phyloP scores from a whole-genome alignment of 495 filamentous ascomycete genomes.

The Lophiotrema nucula region DNA sequence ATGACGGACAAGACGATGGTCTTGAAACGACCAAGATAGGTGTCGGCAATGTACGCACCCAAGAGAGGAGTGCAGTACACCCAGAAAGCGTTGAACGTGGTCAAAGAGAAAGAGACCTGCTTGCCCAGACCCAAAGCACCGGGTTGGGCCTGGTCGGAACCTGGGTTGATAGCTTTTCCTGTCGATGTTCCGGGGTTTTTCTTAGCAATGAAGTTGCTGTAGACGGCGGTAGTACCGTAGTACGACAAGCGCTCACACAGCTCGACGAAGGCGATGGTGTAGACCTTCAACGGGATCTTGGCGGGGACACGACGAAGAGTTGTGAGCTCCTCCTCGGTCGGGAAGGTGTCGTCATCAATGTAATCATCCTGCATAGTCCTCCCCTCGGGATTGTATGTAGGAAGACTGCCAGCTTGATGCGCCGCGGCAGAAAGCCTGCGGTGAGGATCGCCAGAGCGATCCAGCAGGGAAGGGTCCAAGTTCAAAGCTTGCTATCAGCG shows the following conservation, averaged over 20 bases:
- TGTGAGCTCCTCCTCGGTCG: slow-evolving; percentile 52
- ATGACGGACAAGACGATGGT: slow-evolving; percentile 61
- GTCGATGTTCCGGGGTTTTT: slow-evolving; percentile 61
- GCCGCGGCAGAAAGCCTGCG: neutral
- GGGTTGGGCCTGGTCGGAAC: slow-evolving; percentile 48
- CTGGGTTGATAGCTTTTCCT: slow-evolving; percentile 47
- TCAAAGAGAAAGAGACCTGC: slow-evolving; percentile 62
- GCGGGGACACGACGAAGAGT: slow-evolving; percentile 64
- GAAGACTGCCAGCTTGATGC: neutral
- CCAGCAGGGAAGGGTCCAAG: slow-evolving; percentile 1
- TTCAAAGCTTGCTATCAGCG: neutral
- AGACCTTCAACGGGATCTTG: slow-evolving; percentile 62
- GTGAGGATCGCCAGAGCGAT: slow-evolving; percentile 8
- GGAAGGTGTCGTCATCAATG: slow-evolving; percentile 34
- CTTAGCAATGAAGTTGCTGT: slow-evolving; percentile 68
- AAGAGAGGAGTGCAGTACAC: slow-evolving; percentile 67
- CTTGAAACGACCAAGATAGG: slow-evolving; percentile 67
- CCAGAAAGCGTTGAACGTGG: slow-evolving; percentile 74
- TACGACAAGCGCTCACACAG: slow-evolving; percentile 76
- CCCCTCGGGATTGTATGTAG: neutral
- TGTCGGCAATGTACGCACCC: slow-evolving; percentile 71
- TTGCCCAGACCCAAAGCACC: slow-evolving; percentile 70
- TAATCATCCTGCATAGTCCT: slow-evolving; percentile 5
- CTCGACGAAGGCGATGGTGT: slow-evolving; percentile 72
- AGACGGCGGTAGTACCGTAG: slow-evolving; percentile 41